Evolutionary conservation across 768 basidiomycete genomes (phyloP).

Genomic region (Crepidotus variabilis): DNA sequence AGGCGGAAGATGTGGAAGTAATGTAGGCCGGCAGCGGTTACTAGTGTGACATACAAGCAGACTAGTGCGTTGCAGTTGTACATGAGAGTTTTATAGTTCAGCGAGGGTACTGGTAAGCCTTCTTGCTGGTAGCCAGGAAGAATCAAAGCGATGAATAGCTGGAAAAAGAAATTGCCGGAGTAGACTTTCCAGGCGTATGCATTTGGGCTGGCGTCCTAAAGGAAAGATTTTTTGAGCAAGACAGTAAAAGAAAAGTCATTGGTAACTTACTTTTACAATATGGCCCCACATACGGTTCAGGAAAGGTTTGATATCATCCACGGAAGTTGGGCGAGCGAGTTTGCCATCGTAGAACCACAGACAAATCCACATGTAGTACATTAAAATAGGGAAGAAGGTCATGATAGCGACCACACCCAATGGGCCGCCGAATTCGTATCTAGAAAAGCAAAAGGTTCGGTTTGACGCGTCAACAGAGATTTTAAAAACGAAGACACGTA

Average conservation of each 20-base stretch:
- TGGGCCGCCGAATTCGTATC: slow-evolving; percentile 97
- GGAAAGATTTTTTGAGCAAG: slow-evolving; percentile 1
- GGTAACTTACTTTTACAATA: slow-evolving; percentile 57
- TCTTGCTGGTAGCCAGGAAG: slow-evolving; percentile 93
- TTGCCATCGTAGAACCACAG: slow-evolving; percentile 93
- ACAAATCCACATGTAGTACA: slow-evolving; percentile 99
- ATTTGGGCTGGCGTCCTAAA: slow-evolving; percentile 89
- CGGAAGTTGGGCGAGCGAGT: slow-evolving; percentile 63
- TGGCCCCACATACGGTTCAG: slow-evolving; percentile 82
- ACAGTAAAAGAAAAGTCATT: background rate
- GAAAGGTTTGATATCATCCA: slow-evolving; percentile 75
- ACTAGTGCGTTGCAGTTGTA: slow-evolving; percentile 96
- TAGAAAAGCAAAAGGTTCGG: slow-evolving; percentile 26
- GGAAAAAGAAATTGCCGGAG: slow-evolving; percentile 81
- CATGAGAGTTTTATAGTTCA: slow-evolving; percentile 86
- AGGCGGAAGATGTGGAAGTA: slow-evolving; percentile 82
- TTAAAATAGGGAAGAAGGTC: slow-evolving; percentile 87
- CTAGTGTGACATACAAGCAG: slow-evolving; percentile 80
- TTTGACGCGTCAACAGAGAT: background rate
- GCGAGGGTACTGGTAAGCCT: slow-evolving; percentile 93
- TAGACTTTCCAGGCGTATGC: slow-evolving; percentile 88
- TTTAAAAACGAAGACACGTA: slow-evolving; percentile 24
- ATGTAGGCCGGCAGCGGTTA: slow-evolving; percentile 73
- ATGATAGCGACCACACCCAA: slow-evolving; percentile 91
- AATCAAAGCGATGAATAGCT: slow-evolving; percentile 85